phyloP scores from a whole-genome alignment of 1,139 yeast genomes.

The Candida sanyaensis region DNA sequence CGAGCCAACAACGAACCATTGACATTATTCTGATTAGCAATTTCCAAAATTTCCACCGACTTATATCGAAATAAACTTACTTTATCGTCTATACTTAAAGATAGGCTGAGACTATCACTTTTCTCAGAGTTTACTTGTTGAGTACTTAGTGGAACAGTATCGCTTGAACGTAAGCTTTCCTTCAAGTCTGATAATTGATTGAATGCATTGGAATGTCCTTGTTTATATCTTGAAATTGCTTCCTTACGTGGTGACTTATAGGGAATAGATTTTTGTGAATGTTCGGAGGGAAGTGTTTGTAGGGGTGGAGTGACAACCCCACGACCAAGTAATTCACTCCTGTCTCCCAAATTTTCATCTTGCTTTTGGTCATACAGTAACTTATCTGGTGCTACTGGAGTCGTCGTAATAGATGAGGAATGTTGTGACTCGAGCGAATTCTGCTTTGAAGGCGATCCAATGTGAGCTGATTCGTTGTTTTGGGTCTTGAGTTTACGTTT shows the following conservation, averaged over 20 bases:
- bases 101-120: neutral
- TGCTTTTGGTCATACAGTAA: neutral
- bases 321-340: neutral
- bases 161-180: constrained; percentile 23
- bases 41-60: constrained; percentile 43
- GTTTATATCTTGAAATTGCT: constrained; percentile 40
- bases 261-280: neutral
- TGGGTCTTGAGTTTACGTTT: neutral
- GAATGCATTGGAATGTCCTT: constrained; percentile 28
- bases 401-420: neutral
- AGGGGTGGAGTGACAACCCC: neutral
- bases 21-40: constrained; percentile 33
- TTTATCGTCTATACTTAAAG: constrained; percentile 34
- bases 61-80: constrained; percentile 38
- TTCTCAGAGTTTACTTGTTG: neutral
- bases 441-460: neutral
- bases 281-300: constrained; percentile 1
- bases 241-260: constrained; percentile 36
- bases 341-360: neutral
- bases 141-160: neutral
- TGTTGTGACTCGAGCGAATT: neutral
- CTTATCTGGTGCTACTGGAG: neutral
- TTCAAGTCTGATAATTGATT: constrained; percentile 30
- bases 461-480: neutral
- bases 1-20: constrained; percentile 55